Percentiles rank a stretch among this genome's conserved stretches.
phyloP scores from a whole-genome alignment of 257 asterid species.

The Echium plantagineum region DNA sequence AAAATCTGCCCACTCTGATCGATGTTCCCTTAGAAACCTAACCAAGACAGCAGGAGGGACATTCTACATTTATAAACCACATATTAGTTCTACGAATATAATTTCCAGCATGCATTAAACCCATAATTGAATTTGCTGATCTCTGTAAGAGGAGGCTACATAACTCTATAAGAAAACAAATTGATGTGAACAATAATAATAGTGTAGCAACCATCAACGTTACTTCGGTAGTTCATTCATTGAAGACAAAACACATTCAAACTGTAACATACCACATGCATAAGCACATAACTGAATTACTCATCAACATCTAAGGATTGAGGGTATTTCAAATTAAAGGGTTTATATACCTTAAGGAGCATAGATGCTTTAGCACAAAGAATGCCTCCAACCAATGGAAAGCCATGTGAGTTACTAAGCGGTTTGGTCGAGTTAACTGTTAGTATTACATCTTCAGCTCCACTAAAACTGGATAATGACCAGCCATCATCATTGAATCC shows the following conservation, averaged over 20 bases:
- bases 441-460: slow-evolving; percentile 76
- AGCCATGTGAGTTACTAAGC: slow-evolving; percentile 24
- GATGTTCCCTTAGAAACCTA: slow-evolving; percentile 90
- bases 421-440: slow-evolving; percentile 58
- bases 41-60: slow-evolving; percentile 85
- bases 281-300: too few species aligned
- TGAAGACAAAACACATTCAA: too few species aligned
- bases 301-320: not conserved
- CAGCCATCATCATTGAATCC: slow-evolving; percentile 94
- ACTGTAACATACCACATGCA: not conserved
- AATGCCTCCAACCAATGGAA: slow-evolving; percentile 63
- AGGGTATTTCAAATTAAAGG: not conserved
- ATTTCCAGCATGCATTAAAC: not conserved
- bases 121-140: too few species aligned
- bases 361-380: slow-evolving; percentile 96
- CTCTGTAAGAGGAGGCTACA: not conserved
- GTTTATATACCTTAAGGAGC: slow-evolving; percentile 64
- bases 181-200: not conserved
- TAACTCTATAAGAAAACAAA: not conserved
- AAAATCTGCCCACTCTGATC: slow-evolving; percentile 99
- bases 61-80: slow-evolving; percentile 31
- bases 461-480: slow-evolving; percentile 65
- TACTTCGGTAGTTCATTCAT: too few species aligned
- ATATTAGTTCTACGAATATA: not conserved
- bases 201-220: not conserved